Percentiles rank a stretch among this genome's conserved stretches.
These are phyloP conservation scores for Sporobolomyces pararoseus DNA, from an alignment of 768 basidiomycete species.

Conservation along the genomic window DNA sequence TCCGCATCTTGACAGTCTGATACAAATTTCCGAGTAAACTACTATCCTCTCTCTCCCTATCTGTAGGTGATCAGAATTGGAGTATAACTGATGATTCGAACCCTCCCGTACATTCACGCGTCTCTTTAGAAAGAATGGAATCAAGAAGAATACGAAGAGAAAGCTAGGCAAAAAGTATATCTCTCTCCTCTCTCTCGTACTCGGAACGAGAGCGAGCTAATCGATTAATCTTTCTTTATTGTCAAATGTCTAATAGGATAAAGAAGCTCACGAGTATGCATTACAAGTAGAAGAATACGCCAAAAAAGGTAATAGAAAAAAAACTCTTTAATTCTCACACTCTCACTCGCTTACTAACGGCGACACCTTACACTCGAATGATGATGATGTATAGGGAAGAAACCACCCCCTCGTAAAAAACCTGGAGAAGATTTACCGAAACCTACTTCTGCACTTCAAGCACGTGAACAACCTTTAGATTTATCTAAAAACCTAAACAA, in stretches of 20 bases:
- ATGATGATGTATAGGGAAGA: slow-evolving; percentile 11
- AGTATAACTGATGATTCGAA: no score
- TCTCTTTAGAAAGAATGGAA: slow-evolving; percentile 60
- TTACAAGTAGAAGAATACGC: slow-evolving; percentile 76
- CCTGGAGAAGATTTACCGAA: slow-evolving; percentile 71
- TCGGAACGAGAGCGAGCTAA: no score
- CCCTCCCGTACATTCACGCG: no score
- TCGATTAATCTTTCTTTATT: no score
- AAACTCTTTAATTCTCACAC: no score
- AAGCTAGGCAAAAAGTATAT: slow-evolving; percentile 64
- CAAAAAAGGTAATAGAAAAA: slow-evolving; percentile 85
- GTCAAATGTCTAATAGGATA: no score
- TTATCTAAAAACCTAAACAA: slow-evolving; percentile 93
- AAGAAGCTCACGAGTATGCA: slow-evolving; percentile 75
- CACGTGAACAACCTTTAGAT: slow-evolving; percentile 74
- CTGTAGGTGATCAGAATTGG: no score
- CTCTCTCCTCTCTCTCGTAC: not conserved
- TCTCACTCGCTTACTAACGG: not conserved
- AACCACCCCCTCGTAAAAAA: slow-evolving; percentile 65
- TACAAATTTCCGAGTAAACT: slow-evolving; percentile 30
- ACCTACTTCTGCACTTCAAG: slow-evolving; percentile 88
- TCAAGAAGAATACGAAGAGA: slow-evolving; percentile 80
- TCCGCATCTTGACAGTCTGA: slow-evolving; percentile 22
- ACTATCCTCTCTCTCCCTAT: not conserved
- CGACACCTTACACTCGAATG: not conserved